Percentiles rank a stretch among this genome's conserved stretches.
Conservation (phyloP, 129 eudicot genomes). For the Escallonia herrerae region DNA sequence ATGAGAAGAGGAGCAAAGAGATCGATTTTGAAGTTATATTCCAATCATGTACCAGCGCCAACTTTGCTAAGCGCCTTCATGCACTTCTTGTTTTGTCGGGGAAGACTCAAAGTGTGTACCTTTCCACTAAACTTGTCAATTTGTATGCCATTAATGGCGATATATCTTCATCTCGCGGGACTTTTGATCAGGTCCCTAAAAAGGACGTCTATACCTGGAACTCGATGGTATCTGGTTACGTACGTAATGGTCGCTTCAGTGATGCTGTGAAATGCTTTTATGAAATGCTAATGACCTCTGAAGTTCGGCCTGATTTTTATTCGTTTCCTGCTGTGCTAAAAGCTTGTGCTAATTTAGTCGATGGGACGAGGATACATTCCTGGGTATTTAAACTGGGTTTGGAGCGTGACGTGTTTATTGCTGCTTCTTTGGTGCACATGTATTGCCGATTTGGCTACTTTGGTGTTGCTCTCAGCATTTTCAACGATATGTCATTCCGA, state of each 20-base stretch:
- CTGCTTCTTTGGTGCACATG: constrained; percentile 85
- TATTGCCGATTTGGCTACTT: constrained; percentile 59
- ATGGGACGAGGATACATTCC: constrained; percentile 54
- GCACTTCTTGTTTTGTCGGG: constrained; percentile 64
- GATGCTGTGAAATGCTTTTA: constrained; percentile 57
- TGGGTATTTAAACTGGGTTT: constrained; percentile 59
- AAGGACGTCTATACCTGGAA: constrained; percentile 85
- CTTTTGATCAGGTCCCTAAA: constrained; percentile 35
- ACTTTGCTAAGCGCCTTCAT: constrained; percentile 43
- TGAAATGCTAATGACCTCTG: constrained; percentile 33
- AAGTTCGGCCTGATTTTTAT: constrained; percentile 74
- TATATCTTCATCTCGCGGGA: constrained; percentile 38
- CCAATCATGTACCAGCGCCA: constrained; percentile 33
- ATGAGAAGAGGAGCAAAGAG: constrained; percentile 16
- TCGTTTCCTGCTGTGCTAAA: constrained; percentile 77
- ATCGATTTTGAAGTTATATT: constrained; percentile 53
- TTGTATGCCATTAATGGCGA: constrained; percentile 56
- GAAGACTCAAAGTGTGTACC: constrained; percentile 43
- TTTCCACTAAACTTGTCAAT: constrained; percentile 62
- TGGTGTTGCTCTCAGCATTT: constrained; percentile 46
- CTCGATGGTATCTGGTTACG: constrained; percentile 73
- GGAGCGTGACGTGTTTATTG: constrained; percentile 73
- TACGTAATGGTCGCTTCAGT: constrained; percentile 36
- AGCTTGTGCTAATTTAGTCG: constrained; percentile 50
- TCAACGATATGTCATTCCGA: constrained; percentile 57